Base-by-base conservation (phyloP, 163 green algal genomes). In the Scenedesmus sp. region DNA sequence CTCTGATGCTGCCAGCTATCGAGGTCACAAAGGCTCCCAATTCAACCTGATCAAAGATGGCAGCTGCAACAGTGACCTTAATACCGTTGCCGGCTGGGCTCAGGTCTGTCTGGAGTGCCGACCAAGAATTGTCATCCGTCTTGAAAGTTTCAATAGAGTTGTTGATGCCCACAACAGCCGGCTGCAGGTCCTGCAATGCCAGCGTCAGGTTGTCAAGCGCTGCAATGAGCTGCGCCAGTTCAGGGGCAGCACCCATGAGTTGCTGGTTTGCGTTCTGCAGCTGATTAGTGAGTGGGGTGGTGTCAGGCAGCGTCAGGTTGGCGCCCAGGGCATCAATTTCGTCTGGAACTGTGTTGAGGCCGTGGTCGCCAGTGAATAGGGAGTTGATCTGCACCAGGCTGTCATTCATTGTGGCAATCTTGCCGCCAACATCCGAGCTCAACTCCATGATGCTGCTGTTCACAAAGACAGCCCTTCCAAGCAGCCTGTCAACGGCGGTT, bases 371-470 rank as follows among this genome's bases (percentile, higher is more conserved):
- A 10, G 13, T 66, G 79, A 88, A 92, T 13, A 92, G 54, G 18
- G 54, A n/a, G 20, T 88, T 81, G 26, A 92, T 8, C 16, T 87
- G 3, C 2, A 46, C 26, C 34, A 92, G 6, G 59, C 59, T 88
- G n/a, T 4, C 46, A 8, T 92, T 82, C 10, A 91, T 16, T 23
- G 60, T 46, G 8, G 23, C 26, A 26, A 87, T 46, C 76, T 67
- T 79, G 34, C 3, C n/a, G 2, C 2, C 8, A 46, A 85, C 77
- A 4, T 86, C 76, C 0, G 56, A 2, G 15, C 57, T 6, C 10
- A 91, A 77, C 59, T n/a, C 12, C 26, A 87, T 55, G 10, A 91
- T n/a, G 26, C 26, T 87, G 9, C 10, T 20, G 70, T 91, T 91
- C 20, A 76, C 56, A 55, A 82, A 56, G 7, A 79, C 1, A n/a